These are phyloP conservation scores for Psilocybe mexicana DNA, from an alignment of 1,284 basidiomycete genomes.

Conservation along the genomic window DNA sequence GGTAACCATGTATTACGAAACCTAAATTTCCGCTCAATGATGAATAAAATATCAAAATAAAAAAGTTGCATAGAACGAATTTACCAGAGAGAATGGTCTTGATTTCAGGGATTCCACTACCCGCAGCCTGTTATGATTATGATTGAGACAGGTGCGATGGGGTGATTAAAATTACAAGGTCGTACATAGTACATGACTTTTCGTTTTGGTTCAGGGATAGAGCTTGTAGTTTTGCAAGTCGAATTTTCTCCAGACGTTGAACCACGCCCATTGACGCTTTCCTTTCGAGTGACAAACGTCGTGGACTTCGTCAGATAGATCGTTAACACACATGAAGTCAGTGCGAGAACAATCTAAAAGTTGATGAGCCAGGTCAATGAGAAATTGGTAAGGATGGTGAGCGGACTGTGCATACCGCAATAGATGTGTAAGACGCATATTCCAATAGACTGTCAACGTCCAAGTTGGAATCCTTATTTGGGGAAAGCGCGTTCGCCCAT, in stretches of 20 bases:
- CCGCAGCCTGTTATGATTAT: constrained; percentile 68
- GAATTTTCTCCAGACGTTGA: constrained; percentile 52
- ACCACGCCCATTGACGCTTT: constrained; percentile 50
- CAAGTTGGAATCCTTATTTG: constrained; percentile 27
- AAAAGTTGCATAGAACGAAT: too few relatives aligned
- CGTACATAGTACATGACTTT: constrained; percentile 83
- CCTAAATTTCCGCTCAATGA: constrained; percentile 40
- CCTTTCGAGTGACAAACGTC: constrained; percentile 85
- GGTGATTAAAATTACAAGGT: constrained; percentile 2
- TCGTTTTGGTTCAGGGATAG: constrained; percentile 44
- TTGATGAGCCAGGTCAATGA: background rate
- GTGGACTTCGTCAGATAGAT: constrained; percentile 87
- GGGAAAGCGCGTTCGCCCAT: constrained; percentile 63
- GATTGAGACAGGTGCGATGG: background rate
- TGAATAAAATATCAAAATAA: too few relatives aligned
- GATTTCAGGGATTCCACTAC: constrained; percentile 95
- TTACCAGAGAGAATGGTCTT: constrained; percentile 92
- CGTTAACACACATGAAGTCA: constrained; percentile 77
- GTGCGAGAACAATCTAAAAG: constrained; percentile 68
- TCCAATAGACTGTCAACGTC: constrained; percentile 51
- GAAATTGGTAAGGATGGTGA: background rate
- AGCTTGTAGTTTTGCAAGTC: constrained; percentile 25
- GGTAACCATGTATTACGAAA: constrained; percentile 98
- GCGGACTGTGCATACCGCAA: constrained; percentile 65
- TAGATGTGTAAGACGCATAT: constrained; percentile 71